Evolutionary conservation across 1,284 basidiomycete genomes (phyloP), one percentile per base, ranked within the genome.

Genomic region (Neolentinus lepideus): DNA sequence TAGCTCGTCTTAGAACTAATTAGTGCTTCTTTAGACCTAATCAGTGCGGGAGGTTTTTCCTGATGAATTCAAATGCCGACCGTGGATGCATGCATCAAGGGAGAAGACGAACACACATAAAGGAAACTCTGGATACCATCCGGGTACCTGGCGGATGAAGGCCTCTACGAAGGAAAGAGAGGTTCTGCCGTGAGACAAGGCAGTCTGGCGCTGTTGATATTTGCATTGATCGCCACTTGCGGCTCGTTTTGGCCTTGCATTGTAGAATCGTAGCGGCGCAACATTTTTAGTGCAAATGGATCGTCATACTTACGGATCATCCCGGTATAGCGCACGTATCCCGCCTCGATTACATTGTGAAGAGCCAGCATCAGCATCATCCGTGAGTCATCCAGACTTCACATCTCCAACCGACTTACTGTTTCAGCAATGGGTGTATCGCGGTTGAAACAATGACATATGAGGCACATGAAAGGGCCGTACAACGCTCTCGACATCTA

Each of bases 261-360:
- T 35, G 16, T 16, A 35, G 16, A 35, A 35, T 16, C 33, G 16
- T 35, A 9, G 33, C 33, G 33, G n/a, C n/a, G n/a, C n/a, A n/a
- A n/a, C n/a, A n/a, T n/a, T n/a, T n/a, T n/a, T n/a, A n/a, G n/a
- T n/a, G n/a, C n/a, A n/a, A n/a, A n/a, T n/a, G n/a, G 63, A 57
- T 61, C 64, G 14, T 62, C 62, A 35, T 59, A 58, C 36, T 60
- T 63, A 9, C 57, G 61, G 50, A 62, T 66, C 75, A 74, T 76
- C 55, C 78, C 77, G 54, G 79, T 71, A 65, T 79, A 79, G n/a
- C 76, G 65, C 11, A 71, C 77, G 56, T 70, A 69, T 21, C 77
- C 77, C 0, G 64, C 63, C 61, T 76, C 60, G n/a, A 77, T 74
- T 33, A 79, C 69, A 56, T 78, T 75, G 58, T 79, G 75, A 2